Conservation (phyloP, 1,139 yeast species). For the Candida sojae region DNA sequence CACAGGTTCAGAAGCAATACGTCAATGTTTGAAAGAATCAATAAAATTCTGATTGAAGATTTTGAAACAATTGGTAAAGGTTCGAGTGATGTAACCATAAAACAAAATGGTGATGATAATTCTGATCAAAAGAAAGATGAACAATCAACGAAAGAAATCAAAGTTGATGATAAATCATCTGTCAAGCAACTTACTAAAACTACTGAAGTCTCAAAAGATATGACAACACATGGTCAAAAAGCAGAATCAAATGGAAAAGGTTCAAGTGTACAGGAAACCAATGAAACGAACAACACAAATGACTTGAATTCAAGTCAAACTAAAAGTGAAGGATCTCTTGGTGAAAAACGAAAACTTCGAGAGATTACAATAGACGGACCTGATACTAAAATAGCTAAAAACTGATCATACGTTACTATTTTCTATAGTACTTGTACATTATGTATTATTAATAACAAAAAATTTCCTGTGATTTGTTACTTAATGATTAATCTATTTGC, state of each 20-base stretch:
- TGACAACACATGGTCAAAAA: too few relatives aligned
- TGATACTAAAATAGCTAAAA: neutral
- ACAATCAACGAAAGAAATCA: neutral
- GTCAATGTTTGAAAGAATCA: constrained; percentile 28
- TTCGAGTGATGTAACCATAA: neutral
- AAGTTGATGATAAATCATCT: too few relatives aligned
- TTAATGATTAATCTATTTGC: too few relatives aligned
- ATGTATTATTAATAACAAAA: too few relatives aligned
- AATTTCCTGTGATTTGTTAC: too few relatives aligned
- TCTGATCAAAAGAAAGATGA: neutral
- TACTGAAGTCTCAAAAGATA: too few relatives aligned
- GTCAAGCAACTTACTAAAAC: too few relatives aligned
- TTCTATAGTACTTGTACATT: too few relatives aligned
- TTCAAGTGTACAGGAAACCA: neutral
- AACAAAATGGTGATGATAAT: neutral
- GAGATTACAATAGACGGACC: neutral
- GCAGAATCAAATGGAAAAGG: neutral
- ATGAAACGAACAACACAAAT: neutral
- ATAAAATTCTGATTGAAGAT: constrained; percentile 6
- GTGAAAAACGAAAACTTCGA: neutral
- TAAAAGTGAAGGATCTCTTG: neutral
- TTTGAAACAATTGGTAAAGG: constrained; percentile 6
- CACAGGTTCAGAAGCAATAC: constrained; percentile 32
- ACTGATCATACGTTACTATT: neutral
- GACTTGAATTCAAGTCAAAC: neutral